A percentile compares a stretch with the other conserved stretches of the same genome.
Conservation (phyloP, 2,329 filamentous ascomycete species). For the Scedosporium apiospermum region DNA sequence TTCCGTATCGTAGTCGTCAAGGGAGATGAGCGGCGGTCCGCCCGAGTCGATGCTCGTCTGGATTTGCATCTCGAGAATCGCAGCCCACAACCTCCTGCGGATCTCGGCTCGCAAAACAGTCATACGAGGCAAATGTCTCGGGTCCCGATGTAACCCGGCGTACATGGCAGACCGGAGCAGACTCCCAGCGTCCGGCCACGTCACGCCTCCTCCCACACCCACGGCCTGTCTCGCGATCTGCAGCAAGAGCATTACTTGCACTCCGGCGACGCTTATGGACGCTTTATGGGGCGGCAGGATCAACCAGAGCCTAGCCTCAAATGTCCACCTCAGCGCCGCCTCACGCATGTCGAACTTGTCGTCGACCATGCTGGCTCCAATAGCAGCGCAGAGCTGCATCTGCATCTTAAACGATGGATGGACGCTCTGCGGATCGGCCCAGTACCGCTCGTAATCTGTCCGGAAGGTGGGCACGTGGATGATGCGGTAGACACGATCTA, state of each 20-base stretch:
- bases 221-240: conserved; percentile 30
- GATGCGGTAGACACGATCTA: conserved; percentile 37
- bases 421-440: conserved; percentile 19
- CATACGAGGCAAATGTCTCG: conserved; percentile 25
- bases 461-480: conserved; percentile 41
- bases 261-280: conserved; percentile 34
- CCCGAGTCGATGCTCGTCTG: conserved; percentile 37
- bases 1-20: conserved; percentile 37
- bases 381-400: conserved; percentile 47
- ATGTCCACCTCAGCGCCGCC: conserved; percentile 43
- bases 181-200: conserved; percentile 35
- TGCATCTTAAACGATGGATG: conserved; percentile 41
- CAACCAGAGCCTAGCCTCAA: conserved; percentile 46
- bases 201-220: conserved; percentile 30
- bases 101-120: conserved; percentile 28
- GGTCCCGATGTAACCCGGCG: conserved; percentile 43
- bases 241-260: conserved; percentile 38
- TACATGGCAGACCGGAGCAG: conserved; percentile 35
- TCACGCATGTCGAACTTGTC: conserved; percentile 37
- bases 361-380: conserved; percentile 43
- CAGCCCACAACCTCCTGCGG: conserved; percentile 42
- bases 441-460: conserved; percentile 39
- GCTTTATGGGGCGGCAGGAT: conserved; percentile 44
- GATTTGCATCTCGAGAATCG: conserved; percentile 37
- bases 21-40: conserved; percentile 32